Conservation (phyloP, 1,284 basidiomycete genomes). For the Vanrija sp. region DNA sequence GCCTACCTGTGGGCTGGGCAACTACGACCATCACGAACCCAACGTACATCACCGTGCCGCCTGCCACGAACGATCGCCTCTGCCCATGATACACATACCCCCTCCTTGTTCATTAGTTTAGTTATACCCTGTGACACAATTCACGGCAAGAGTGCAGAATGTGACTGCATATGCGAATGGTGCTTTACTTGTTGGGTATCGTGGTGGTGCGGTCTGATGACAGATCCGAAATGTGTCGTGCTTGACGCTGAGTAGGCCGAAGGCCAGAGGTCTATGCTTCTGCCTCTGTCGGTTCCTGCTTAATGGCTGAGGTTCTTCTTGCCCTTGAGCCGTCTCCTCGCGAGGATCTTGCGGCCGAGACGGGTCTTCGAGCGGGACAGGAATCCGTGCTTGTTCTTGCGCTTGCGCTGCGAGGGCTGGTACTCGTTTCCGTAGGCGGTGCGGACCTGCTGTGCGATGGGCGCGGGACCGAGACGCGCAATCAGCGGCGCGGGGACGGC, state of each 20-base stretch:
- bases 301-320: slow-evolving; percentile 61
- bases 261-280: too few relatives aligned
- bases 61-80: neutral
- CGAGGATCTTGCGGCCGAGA: slow-evolving; percentile 55
- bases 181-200: slow-evolving; percentile 3
- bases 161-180: slow-evolving; percentile 6
- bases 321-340: slow-evolving; percentile 58
- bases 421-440: slow-evolving; percentile 65
- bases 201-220: neutral
- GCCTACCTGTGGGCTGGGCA: too few relatives aligned
- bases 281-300: neutral
- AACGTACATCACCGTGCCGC: too few relatives aligned
- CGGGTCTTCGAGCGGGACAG: slow-evolving; percentile 56
- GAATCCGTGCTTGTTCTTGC: slow-evolving; percentile 86
- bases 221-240: too few relatives aligned
- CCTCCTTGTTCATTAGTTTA: neutral
- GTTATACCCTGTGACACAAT: neutral
- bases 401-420: slow-evolving; percentile 79
- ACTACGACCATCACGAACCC: too few relatives aligned
- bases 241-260: too few relatives aligned
- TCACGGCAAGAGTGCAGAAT: neutral
- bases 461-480: slow-evolving; percentile 1
- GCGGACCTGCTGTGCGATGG: slow-evolving; percentile 25
- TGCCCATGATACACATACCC: neutral
- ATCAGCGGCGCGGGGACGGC: neutral